Evolutionary conservation across 2,329 filamentous ascomycete genomes (phyloP).

Genomic region (Epichloe baconii): DNA sequence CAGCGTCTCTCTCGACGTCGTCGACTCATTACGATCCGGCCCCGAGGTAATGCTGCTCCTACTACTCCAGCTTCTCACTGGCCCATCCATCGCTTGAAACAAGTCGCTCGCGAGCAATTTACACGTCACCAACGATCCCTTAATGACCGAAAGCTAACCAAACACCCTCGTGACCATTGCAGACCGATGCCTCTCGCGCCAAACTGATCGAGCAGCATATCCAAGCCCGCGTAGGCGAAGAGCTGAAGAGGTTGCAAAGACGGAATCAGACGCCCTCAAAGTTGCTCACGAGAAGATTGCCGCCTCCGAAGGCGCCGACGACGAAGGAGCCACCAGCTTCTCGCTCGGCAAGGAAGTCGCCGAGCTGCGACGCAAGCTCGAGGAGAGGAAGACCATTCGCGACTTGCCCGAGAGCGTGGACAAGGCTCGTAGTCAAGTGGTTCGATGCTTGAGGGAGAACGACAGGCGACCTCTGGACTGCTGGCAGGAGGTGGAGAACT

Average conservation of each 20-base stretch:
- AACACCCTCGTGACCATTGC: slow-evolving; percentile 6
- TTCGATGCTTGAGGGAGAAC: slow-evolving; percentile 69
- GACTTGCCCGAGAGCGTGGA: slow-evolving; percentile 60
- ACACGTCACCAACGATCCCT: too few species aligned
- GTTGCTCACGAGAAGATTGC: slow-evolving; percentile 54
- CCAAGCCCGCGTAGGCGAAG: slow-evolving; percentile 72
- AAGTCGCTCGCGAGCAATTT: too few species aligned
- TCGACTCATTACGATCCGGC: slow-evolving; percentile 72
- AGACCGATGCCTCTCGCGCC: slow-evolving; percentile 83
- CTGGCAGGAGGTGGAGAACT: slow-evolving; percentile 83
- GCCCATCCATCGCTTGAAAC: background rate
- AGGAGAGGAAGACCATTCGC: slow-evolving; percentile 50
- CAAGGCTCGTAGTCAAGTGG: slow-evolving; percentile 60
- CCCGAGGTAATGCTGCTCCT: slow-evolving; percentile 51
- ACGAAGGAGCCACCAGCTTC: slow-evolving; percentile 24
- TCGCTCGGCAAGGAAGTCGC: slow-evolving; percentile 47
- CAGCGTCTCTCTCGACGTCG: slow-evolving; percentile 63
- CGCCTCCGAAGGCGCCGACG: slow-evolving; percentile 24
- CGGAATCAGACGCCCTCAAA: slow-evolving; percentile 56
- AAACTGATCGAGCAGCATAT: slow-evolving; percentile 77
- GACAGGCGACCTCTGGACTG: slow-evolving; percentile 85
- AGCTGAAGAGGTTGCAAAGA: slow-evolving; percentile 68
- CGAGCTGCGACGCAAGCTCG: slow-evolving; percentile 44
- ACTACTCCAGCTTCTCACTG: background rate
- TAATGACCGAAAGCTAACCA: background rate